Evolutionary conservation across 2,329 filamentous ascomycete species (phyloP).

Genomic region (Akanthomyces dipterigenus): DNA sequence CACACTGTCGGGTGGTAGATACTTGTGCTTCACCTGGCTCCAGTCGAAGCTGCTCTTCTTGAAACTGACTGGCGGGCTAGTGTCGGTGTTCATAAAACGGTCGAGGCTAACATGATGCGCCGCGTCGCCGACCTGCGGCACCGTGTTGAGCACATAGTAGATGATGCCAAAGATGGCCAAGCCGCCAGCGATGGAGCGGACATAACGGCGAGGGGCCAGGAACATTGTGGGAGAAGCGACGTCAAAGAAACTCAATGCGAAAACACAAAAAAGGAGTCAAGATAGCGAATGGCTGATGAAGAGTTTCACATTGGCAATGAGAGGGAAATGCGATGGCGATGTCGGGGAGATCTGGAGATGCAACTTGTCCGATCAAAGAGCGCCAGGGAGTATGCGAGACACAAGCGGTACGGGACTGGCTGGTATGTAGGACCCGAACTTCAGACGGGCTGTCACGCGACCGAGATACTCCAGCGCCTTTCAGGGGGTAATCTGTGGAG

Average conservation of each 20-base stretch:
- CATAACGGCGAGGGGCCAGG: conserved; percentile 2
- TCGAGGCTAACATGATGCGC: conserved; percentile 17
- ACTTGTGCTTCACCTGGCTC: conserved; percentile 23
- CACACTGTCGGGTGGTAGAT: conserved; percentile 19
- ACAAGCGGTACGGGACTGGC: too few species aligned
- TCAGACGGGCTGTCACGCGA: neutral
- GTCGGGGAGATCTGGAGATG: neutral
- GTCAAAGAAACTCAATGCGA: neutral
- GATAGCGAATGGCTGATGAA: neutral
- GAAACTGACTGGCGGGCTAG: conserved; percentile 6
- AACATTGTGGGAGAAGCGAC: neutral
- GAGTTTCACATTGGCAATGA: neutral
- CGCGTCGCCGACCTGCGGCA: neutral
- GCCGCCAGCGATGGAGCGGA: conserved; percentile 7
- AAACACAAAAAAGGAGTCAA: conserved; percentile 1
- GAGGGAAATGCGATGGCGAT: neutral
- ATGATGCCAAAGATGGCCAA: conserved; percentile 1
- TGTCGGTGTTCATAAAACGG: conserved; percentile 24
- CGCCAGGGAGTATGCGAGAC: neutral
- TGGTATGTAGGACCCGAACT: neutral
- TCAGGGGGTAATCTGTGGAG: neutral
- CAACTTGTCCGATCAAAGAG: neutral
- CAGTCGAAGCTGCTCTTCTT: conserved; percentile 32
- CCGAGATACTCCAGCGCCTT: neutral
- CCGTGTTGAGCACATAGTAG: conserved; percentile 3